These are phyloP conservation scores for Glutinoglossum americanum DNA, from an alignment of 495 filamentous ascomycete species.

Conservation along the genomic window DNA sequence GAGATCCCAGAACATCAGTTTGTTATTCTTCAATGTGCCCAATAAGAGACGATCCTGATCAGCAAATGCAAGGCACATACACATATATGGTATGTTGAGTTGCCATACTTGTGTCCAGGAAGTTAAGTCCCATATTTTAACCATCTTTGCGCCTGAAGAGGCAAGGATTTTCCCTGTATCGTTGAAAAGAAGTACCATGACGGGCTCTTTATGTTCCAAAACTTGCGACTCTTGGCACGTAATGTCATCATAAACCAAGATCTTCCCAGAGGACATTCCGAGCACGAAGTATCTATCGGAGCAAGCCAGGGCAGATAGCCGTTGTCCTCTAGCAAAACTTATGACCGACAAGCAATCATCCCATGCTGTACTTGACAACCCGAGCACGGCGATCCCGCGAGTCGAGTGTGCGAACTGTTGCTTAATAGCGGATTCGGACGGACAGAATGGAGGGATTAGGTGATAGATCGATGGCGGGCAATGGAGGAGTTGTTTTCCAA, in stretches of 20 bases:
- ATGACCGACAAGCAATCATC: constrained; percentile 14
- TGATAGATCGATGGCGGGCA: constrained; percentile 13
- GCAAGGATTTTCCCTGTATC: constrained; percentile 7
- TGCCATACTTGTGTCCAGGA: constrained; percentile 5
- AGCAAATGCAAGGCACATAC: constrained; percentile 7
- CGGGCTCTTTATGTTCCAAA: constrained; percentile 9
- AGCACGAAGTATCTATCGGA: constrained; percentile 7
- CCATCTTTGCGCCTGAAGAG: constrained; percentile 5
- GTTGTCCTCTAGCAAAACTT: neutral
- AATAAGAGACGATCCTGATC: constrained; percentile 11
- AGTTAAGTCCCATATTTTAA: constrained; percentile 13
- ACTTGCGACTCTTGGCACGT: constrained; percentile 9
- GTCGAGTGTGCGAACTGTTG: constrained; percentile 7
- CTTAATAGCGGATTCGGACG: constrained; percentile 9
- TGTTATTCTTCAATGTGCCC: constrained; percentile 8
- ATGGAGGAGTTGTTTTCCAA: constrained; percentile 2
- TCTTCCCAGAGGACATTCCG: constrained; percentile 4
- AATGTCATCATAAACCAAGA: constrained; percentile 10
- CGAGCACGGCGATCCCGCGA: constrained; percentile 10
- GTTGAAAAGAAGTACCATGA: constrained; percentile 9
- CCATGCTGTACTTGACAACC: constrained; percentile 10
- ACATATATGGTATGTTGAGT: constrained; percentile 7
- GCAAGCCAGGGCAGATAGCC: constrained; percentile 3
- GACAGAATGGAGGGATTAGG: constrained; percentile 15
- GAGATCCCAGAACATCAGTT: constrained; percentile 12